Percentiles rank a stretch among this genome's conserved stretches.
Evolutionary conservation across 2,329 filamentous ascomycete genomes (phyloP).

Genomic region (Shiraia bambusicola): DNA sequence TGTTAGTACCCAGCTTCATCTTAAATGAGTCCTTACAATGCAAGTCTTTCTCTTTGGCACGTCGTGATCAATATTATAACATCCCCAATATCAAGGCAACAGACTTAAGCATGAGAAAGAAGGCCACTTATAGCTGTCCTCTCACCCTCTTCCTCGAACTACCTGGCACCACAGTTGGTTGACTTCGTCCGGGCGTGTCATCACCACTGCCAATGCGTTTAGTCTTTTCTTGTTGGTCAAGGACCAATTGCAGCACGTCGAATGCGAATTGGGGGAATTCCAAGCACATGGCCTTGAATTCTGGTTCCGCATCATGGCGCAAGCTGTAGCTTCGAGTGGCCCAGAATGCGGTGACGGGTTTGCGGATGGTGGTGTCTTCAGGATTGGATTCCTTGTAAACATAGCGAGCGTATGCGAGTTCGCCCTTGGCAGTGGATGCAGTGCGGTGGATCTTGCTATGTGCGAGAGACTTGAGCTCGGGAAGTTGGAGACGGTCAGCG

Average conservation of each 20-base stretch:
- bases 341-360: constrained; percentile 89
- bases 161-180: constrained; percentile 42
- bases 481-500: constrained; percentile 71
- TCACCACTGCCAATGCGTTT: constrained; percentile 19
- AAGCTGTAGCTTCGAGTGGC: constrained; percentile 77
- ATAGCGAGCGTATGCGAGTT: constrained; percentile 89
- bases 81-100: too few species aligned
- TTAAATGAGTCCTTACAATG: too few species aligned
- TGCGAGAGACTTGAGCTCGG: constrained; percentile 70
- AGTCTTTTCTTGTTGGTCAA: constrained; percentile 54
- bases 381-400: constrained; percentile 75
- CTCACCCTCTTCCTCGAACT: constrained; percentile 36
- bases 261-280: constrained; percentile 91
- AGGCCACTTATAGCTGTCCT: constrained; percentile 23
- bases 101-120: too few species aligned
- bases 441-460: constrained; percentile 91
- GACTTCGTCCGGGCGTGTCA: constrained; percentile 24
- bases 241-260: constrained; percentile 74
- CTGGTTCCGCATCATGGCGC: constrained; percentile 79
- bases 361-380: constrained; percentile 72
- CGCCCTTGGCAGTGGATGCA: constrained; percentile 81
- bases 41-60: too few species aligned
- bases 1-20: too few species aligned
- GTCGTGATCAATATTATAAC: too few species aligned
- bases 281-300: constrained; percentile 82